Conservation (phyloP, 2,329 filamentous ascomycete species). For the Cyphellophora attinorum region DNA sequence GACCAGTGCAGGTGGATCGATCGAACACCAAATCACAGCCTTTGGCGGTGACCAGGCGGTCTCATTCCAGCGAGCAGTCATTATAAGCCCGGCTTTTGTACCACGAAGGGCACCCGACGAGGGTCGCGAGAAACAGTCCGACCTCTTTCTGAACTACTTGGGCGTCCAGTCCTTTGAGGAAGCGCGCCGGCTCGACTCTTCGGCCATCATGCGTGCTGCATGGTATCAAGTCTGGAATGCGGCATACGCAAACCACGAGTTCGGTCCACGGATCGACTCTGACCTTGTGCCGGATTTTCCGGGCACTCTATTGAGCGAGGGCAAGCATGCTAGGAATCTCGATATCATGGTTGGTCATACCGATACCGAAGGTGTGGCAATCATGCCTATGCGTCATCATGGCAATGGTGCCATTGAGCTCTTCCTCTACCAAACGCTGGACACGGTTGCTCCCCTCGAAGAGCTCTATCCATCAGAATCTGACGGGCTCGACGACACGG, state of each 20-base stretch:
- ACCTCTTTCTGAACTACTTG: constrained; percentile 29
- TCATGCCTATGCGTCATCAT: constrained; percentile 26
- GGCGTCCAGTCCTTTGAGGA: constrained; percentile 36
- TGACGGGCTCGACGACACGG: constrained; percentile 34
- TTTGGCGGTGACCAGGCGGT: constrained; percentile 31
- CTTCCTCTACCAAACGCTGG: constrained; percentile 19
- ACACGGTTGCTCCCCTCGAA: constrained; percentile 37
- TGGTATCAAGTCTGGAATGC: constrained; percentile 28
- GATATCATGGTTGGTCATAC: constrained; percentile 39
- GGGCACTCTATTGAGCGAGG: constrained; percentile 30
- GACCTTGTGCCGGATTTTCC: constrained; percentile 39
- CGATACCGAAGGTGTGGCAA: constrained; percentile 30
- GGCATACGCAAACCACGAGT: constrained; percentile 33
- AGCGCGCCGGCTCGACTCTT: constrained; percentile 31
- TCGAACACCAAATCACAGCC: constrained; percentile 48
- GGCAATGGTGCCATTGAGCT: constrained; percentile 18
- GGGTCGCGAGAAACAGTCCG: constrained; percentile 30
- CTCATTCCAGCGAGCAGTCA: constrained; percentile 30
- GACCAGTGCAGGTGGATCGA: constrained; percentile 31
- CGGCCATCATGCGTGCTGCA: constrained; percentile 34
- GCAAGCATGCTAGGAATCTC: constrained; percentile 34
- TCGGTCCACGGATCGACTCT: constrained; percentile 39
- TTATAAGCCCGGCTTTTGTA: constrained; percentile 33
- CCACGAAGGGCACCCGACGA: constrained; percentile 25
- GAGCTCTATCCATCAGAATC: constrained; percentile 44